Evolutionary conservation across 805 yeast species (phyloP).

Genomic region (Metschnikowia vanudenii): DNA sequence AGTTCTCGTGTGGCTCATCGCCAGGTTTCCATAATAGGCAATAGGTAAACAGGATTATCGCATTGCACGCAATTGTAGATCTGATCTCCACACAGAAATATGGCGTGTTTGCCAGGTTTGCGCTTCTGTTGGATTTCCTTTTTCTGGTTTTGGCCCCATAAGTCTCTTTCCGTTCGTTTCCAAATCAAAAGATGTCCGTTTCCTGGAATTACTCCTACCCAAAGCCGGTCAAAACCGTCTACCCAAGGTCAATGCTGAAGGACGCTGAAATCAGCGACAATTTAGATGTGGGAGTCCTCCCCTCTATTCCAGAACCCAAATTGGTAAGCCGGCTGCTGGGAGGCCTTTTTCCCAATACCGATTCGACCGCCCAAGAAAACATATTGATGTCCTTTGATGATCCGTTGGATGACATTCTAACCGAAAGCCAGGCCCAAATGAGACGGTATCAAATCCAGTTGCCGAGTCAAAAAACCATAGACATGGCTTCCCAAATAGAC

Average conservation of each 20-base stretch:
- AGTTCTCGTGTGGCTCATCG: background rate
- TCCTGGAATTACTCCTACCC: background rate
- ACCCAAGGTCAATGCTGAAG: background rate
- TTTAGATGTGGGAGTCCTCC: conserved; percentile 7
- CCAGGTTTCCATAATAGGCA: conserved; percentile 3
- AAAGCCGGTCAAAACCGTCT: conserved; percentile 2
- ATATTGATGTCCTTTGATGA: conserved; percentile 13
- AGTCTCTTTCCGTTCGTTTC: too few relatives aligned
- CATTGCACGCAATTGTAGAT: background rate
- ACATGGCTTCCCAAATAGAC: background rate
- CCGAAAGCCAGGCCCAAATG: conserved; percentile 18
- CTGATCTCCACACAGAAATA: background rate
- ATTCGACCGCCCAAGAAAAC: conserved; percentile 6
- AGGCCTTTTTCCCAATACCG: conserved; percentile 10
- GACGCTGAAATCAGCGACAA: conserved; percentile 8
- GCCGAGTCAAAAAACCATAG: conserved; percentile 14
- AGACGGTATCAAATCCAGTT: conserved; percentile 17
- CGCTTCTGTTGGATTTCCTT: too few relatives aligned
- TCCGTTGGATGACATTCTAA: conserved; percentile 25
- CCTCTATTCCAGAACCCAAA: conserved; percentile 5
- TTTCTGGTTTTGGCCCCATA: too few relatives aligned
- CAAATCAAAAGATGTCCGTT: background rate
- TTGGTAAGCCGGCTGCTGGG: conserved; percentile 13
- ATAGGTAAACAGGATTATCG: conserved; percentile 6
- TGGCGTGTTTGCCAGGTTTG: background rate